phyloP scores from a whole-genome alignment of 306 rosid genomes.

The Rosa chinensis region DNA sequence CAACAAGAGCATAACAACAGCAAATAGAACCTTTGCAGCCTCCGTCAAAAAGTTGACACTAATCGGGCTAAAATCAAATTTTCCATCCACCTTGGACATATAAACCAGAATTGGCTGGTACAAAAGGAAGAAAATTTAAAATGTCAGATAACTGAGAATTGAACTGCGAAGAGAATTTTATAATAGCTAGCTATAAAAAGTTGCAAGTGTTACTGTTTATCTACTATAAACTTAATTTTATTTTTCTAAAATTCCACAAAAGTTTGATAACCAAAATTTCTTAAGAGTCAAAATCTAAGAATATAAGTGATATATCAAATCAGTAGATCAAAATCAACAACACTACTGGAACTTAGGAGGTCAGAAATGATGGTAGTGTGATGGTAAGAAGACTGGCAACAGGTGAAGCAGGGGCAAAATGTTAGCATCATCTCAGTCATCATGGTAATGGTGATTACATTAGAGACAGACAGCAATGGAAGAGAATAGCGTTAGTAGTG shows the following conservation, averaged over 20 bases:
- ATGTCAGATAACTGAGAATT: slow-evolving; percentile 20
- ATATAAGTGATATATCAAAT: neutral
- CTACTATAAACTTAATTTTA: neutral
- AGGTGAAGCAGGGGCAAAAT: neutral
- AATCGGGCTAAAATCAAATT: slow-evolving; percentile 93
- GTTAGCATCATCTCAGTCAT: neutral
- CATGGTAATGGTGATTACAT: neutral
- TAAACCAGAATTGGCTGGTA: slow-evolving; percentile 95
- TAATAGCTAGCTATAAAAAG: neutral
- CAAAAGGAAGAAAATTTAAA: slow-evolving; percentile 21
- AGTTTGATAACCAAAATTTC: neutral
- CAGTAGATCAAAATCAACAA: neutral
- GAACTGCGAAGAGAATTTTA: neutral
- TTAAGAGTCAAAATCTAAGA: neutral
- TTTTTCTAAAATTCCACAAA: neutral
- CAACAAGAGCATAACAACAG: slow-evolving; percentile 79
- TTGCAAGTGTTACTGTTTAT: neutral
- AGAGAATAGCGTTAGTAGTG: neutral
- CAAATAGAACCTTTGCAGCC: slow-evolving; percentile 81
- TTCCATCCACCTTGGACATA: slow-evolving; percentile 99
- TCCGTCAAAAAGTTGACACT: slow-evolving; percentile 99
- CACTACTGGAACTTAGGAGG: neutral
- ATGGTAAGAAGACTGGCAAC: neutral
- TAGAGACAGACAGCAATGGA: neutral
- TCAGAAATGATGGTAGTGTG: neutral